Evolutionary conservation across 73 alveolate species (phyloP).

Genomic region (Uronychia binucleata): DNA sequence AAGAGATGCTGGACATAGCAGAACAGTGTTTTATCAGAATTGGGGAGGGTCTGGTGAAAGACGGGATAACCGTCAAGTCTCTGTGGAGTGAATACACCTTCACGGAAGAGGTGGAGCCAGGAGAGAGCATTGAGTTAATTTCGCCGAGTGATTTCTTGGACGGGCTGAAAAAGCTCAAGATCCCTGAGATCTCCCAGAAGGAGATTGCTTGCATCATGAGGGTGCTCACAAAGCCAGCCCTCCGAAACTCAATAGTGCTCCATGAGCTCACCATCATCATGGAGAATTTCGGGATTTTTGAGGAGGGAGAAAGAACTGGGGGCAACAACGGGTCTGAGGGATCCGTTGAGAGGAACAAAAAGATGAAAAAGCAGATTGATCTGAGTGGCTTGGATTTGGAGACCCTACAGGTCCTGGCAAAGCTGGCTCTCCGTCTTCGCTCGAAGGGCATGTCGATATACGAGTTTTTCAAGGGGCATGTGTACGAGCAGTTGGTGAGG

Average conservation of each 20-base stretch:
- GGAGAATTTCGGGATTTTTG: slow-evolving; percentile 51
- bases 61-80: slow-evolving; percentile 14
- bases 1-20: slow-evolving; percentile 43
- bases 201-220: slow-evolving; percentile 47
- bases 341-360: background rate
- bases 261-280: slow-evolving; percentile 30
- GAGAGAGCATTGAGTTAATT: slow-evolving; percentile 18
- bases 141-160: slow-evolving; percentile 30
- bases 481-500: background rate
- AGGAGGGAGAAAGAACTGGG: slow-evolving; percentile 9
- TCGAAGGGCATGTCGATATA: background rate
- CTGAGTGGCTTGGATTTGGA: background rate
- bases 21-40: slow-evolving; percentile 40
- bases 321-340: background rate
- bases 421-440: background rate
- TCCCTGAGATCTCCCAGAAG: slow-evolving; percentile 18
- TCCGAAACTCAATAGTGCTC: slow-evolving; percentile 25
- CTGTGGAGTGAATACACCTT: background rate
- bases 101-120: slow-evolving; percentile 10
- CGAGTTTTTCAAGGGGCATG: background rate
- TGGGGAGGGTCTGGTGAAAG: slow-evolving; percentile 18
- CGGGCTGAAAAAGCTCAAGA: slow-evolving; percentile 26
- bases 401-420: background rate
- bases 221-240: slow-evolving; percentile 41
- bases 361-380: background rate